These are phyloP conservation scores for Axilococcus clingmanii DNA, from an alignment of 139 green algal species.

Conservation along the genomic window DNA sequence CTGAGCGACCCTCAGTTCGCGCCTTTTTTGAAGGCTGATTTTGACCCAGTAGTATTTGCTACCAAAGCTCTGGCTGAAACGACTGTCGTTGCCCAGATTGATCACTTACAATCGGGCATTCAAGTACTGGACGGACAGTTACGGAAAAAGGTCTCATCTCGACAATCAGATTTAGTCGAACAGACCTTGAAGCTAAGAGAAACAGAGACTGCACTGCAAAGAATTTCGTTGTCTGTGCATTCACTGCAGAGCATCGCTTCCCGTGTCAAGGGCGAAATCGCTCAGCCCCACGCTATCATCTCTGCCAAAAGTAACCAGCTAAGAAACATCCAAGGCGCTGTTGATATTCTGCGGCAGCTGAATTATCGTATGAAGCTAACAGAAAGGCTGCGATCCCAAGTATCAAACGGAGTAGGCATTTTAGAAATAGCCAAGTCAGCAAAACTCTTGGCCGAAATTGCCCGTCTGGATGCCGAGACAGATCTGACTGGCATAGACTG, in stretches of 20 bases:
- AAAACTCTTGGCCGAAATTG: constrained; percentile 65
- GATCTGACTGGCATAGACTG: constrained; percentile 47
- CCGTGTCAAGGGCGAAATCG: constrained; percentile 52
- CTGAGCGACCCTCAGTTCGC: constrained; percentile 4
- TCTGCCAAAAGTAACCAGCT: constrained; percentile 24
- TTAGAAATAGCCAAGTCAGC: constrained; percentile 76
- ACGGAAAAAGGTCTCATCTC: constrained; percentile 31
- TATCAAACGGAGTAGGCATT: constrained; percentile 1
- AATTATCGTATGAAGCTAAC: constrained; percentile 57
- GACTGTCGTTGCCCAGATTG: constrained; percentile 45
- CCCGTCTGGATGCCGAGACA: constrained; percentile 29
- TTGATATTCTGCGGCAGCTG: constrained; percentile 57
- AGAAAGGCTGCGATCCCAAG: constrained; percentile 22
- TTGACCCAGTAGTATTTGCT: constrained; percentile 62
- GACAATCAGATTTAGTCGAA: constrained; percentile 37
- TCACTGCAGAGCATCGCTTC: constrained; percentile 49
- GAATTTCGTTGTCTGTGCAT: constrained; percentile 49
- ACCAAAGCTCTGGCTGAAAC: constrained; percentile 45
- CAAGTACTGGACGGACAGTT: constrained; percentile 44
- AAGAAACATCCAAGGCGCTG: constrained; percentile 34
- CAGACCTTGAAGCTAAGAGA: constrained; percentile 33
- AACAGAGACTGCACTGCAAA: constrained; percentile 40
- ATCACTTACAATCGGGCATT: constrained; percentile 52
- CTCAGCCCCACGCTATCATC: constrained; percentile 46
- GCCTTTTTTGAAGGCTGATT: constrained; percentile 32